phyloP scores from a whole-genome alignment of 2,329 filamentous ascomycete species.

The Colletotrichum incanum region DNA sequence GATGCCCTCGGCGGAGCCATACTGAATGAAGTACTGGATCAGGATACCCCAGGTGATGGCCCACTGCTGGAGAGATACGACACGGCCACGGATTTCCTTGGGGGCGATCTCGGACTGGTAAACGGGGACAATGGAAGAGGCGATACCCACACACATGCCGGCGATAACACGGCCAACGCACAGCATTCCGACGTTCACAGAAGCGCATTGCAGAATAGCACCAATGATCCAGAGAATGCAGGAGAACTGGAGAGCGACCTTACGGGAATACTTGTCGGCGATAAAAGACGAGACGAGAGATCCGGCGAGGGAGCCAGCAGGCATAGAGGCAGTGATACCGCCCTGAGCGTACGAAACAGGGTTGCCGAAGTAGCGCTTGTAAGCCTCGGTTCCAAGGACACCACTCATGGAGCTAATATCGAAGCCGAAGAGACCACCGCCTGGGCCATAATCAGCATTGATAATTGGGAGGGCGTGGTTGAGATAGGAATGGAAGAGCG shows the following conservation, averaged over 20 bases:
- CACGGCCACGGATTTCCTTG: slow-evolving; percentile 70
- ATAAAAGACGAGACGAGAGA: slow-evolving; percentile 66
- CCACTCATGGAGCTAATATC: slow-evolving; percentile 84
- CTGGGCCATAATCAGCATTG: slow-evolving; percentile 54
- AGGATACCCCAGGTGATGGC: slow-evolving; percentile 80
- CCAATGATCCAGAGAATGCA: slow-evolving; percentile 68
- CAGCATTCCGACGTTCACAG: slow-evolving; percentile 80
- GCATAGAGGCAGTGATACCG: slow-evolving; percentile 82
- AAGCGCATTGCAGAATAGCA: slow-evolving; percentile 70
- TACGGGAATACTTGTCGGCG: slow-evolving; percentile 66
- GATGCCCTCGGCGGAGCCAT: slow-evolving; percentile 69
- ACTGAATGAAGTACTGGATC: slow-evolving; percentile 78
- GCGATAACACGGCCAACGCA: slow-evolving; percentile 80
- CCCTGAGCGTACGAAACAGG: slow-evolving; percentile 73
- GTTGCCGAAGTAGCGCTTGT: slow-evolving; percentile 81
- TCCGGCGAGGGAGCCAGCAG: slow-evolving; percentile 78
- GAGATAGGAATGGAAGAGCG: neutral
- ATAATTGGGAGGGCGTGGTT: too few species aligned
- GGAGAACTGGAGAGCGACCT: slow-evolving; percentile 64
- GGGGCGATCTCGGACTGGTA: slow-evolving; percentile 79
- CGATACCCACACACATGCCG: slow-evolving; percentile 82
- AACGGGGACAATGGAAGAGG: slow-evolving; percentile 79
- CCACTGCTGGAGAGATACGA: slow-evolving; percentile 77
- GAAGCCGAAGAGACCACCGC: slow-evolving; percentile 83
- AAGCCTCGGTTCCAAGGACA: slow-evolving; percentile 77